phyloP scores from a whole-genome alignment of 2,329 filamentous ascomycete species.

The Phaeosphaeriaceae sp. region DNA sequence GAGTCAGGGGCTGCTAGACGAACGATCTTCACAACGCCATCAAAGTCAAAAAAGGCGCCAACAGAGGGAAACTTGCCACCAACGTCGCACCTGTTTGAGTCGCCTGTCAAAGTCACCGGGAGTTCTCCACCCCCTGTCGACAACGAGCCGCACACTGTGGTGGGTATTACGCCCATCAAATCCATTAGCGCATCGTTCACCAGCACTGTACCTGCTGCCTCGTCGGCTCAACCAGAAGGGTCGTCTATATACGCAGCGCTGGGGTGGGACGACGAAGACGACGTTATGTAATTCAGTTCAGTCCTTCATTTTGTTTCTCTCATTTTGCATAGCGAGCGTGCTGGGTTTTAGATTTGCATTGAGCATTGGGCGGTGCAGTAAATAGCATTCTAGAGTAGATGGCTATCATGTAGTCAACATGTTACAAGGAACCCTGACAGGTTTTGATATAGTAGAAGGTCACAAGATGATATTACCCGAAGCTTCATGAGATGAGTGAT shows the following conservation, averaged over 20 bases:
- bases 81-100: constrained; percentile 26
- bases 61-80: constrained; percentile 1
- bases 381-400: too few species aligned
- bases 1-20: constrained; percentile 31
- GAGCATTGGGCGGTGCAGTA: constrained; percentile 23
- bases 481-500: too few species aligned
- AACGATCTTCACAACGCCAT: constrained; percentile 43
- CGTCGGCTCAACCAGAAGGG: constrained; percentile 21
- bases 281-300: constrained; percentile 21
- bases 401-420: too few species aligned
- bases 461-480: too few species aligned
- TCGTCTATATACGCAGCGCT: constrained; percentile 51
- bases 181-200: constrained; percentile 1
- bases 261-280: constrained; percentile 56
- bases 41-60: constrained; percentile 23
- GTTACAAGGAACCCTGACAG: not conserved
- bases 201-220: constrained; percentile 7
- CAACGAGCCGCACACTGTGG: constrained; percentile 12
- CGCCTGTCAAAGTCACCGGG: constrained; percentile 27
- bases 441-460: not conserved
- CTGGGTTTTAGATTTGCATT: constrained; percentile 21
- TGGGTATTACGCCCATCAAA: constrained; percentile 31
- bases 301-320: constrained; percentile 5
- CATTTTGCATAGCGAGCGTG: constrained; percentile 44
- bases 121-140: constrained; percentile 15